phyloP scores from a whole-genome alignment of 352 stramenopile species.

The Paralagenidium karlingii region DNA sequence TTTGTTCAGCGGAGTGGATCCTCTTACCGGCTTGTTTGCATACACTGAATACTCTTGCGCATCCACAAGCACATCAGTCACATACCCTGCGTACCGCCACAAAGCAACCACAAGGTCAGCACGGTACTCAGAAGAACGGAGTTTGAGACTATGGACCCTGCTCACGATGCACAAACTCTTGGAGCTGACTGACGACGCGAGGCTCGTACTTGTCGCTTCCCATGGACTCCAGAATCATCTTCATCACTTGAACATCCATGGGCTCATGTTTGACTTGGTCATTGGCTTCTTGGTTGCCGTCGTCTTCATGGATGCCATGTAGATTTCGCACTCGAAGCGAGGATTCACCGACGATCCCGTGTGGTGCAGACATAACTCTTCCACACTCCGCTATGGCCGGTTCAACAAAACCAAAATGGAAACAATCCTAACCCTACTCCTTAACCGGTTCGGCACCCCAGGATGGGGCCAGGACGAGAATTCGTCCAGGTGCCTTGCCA shows the following conservation, averaged over 20 bases:
- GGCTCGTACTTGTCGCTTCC: constrained; percentile 65
- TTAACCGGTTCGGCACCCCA: too few relatives aligned
- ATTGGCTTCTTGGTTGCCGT: constrained; percentile 20
- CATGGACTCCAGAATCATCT: constrained; percentile 64
- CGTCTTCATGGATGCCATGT: constrained; percentile 56
- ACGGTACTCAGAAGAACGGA: neutral
- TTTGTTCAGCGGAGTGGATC: neutral
- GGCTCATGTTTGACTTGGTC: constrained; percentile 40
- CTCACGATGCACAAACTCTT: constrained; percentile 77
- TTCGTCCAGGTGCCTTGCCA: too few relatives aligned
- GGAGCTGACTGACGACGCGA: constrained; percentile 65
- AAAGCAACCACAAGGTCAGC: neutral
- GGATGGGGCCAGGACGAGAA: too few relatives aligned
- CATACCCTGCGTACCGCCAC: constrained; percentile 29
- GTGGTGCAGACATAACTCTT: too few relatives aligned
- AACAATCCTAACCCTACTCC: too few relatives aligned
- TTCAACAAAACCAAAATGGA: too few relatives aligned
- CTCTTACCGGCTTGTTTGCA: constrained; percentile 43
- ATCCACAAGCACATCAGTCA: constrained; percentile 72
- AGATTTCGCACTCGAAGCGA: constrained; percentile 37
- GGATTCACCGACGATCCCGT: constrained; percentile 14
- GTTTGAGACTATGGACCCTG: too few relatives aligned
- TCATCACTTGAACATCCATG: constrained; percentile 43
- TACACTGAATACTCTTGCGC: constrained; percentile 77
- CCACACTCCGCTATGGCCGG: too few relatives aligned